These are phyloP conservation scores for Tuber borchii DNA, from an alignment of 495 filamentous ascomycete genomes.

Conservation along the genomic window DNA sequence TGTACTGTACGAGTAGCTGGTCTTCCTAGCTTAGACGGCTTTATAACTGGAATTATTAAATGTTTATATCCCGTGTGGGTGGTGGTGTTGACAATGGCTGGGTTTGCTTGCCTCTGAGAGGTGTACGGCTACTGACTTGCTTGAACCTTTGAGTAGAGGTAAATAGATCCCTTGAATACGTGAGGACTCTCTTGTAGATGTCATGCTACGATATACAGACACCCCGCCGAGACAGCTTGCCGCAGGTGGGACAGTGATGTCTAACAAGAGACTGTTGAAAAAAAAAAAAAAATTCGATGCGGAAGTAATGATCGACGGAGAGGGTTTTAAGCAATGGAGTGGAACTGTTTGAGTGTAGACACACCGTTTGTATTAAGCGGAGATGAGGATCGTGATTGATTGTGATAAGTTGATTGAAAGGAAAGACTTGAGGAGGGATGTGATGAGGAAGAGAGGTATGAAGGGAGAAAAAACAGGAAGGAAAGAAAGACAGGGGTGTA, in stretches of 20 bases:
- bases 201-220: neutral
- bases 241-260: neutral
- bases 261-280: neutral
- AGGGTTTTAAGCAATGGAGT: too few relatives aligned
- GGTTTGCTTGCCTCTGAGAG: neutral
- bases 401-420: too few relatives aligned
- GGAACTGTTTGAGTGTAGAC: too few relatives aligned
- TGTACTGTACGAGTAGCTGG: neutral
- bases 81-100: neutral
- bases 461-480: too few relatives aligned
- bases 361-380: too few relatives aligned
- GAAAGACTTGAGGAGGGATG: too few relatives aligned
- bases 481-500: too few relatives aligned
- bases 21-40: neutral
- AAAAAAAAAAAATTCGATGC: too few relatives aligned
- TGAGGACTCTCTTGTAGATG: neutral
- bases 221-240: neutral
- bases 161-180: neutral
- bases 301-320: too few relatives aligned
- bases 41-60: neutral
- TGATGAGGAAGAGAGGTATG: too few relatives aligned
- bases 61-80: neutral
- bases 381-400: too few relatives aligned
- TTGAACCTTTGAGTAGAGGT: neutral
- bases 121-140: neutral